These are phyloP conservation scores for Paecilomyces sp. DNA, from an alignment of 2,329 filamentous ascomycete genomes.

Conservation along the genomic window DNA sequence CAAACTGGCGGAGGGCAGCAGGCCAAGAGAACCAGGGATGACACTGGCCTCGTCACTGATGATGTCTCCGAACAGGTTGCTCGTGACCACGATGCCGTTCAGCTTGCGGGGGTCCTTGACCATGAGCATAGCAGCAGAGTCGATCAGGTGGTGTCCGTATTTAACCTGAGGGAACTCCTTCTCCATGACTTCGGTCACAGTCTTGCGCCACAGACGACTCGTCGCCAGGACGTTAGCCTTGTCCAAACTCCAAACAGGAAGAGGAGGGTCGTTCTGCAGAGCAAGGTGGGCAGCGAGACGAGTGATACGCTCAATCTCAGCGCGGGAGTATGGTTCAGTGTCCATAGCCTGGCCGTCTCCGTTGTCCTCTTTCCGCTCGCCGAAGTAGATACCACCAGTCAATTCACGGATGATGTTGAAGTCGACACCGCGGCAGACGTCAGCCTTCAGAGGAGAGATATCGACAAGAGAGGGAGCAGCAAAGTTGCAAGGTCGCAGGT, in stretches of 20 bases:
- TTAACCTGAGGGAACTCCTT: slow-evolving; percentile 84
- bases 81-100: slow-evolving; percentile 87
- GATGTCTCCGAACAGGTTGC: slow-evolving; percentile 94
- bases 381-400: slow-evolving; percentile 93
- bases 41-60: slow-evolving; percentile 92
- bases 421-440: slow-evolving; percentile 79
- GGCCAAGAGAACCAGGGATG: slow-evolving; percentile 82
- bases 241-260: slow-evolving; percentile 79
- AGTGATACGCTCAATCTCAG: slow-evolving; percentile 82
- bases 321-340: slow-evolving; percentile 75
- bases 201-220: slow-evolving; percentile 80
- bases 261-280: slow-evolving; percentile 64
- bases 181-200: slow-evolving; percentile 74
- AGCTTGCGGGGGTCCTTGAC: slow-evolving; percentile 83
- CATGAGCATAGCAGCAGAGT: slow-evolving; percentile 96
- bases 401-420: slow-evolving; percentile 90
- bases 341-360: slow-evolving; percentile 73
- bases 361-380: slow-evolving; percentile 69
- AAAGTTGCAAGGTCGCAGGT: slow-evolving; percentile 94
- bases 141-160: slow-evolving; percentile 84
- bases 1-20: slow-evolving; percentile 81
- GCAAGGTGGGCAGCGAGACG: slow-evolving; percentile 76
- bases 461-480: slow-evolving; percentile 79
- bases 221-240: slow-evolving; percentile 97
- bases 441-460: slow-evolving; percentile 76